Percentiles rank a stretch among this genome's conserved stretches.
These are phyloP conservation scores for Madurella mycetomatis DNA, from an alignment of 2,329 filamentous ascomycete species.

Conservation along the genomic window DNA sequence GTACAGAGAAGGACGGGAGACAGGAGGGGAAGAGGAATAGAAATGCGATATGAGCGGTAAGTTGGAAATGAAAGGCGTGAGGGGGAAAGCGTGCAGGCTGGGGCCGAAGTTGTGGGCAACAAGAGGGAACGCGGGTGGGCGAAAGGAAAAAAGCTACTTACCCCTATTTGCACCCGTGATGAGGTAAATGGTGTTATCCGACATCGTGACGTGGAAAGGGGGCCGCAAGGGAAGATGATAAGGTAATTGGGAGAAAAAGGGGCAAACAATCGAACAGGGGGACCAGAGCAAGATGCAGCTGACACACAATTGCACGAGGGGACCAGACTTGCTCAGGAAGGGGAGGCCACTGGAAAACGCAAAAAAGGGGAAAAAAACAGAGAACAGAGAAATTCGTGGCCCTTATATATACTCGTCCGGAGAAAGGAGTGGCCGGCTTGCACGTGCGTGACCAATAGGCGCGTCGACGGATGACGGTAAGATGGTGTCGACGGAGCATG, in stretches of 20 bases:
- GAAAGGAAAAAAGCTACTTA: constrained; percentile 10
- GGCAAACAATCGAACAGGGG: background rate
- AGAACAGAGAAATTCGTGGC: background rate
- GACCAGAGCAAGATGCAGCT: too few relatives aligned
- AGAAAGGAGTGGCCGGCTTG: constrained; percentile 3
- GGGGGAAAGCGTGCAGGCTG: background rate
- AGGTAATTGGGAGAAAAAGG: background rate
- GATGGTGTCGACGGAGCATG: background rate
- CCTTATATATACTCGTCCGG: constrained; percentile 9
- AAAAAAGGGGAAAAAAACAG: constrained; percentile 1
- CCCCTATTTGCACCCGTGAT: constrained; percentile 31
- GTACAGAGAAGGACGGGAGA: background rate
- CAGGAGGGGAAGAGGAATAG: background rate
- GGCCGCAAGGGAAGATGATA: background rate
- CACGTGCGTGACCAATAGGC: constrained; percentile 17
- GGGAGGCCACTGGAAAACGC: background rate
- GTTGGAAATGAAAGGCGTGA: background rate
- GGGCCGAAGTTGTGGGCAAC: too few relatives aligned
- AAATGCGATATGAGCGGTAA: background rate
- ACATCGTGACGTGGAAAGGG: constrained; percentile 15
- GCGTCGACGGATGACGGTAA: background rate
- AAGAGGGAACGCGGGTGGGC: too few relatives aligned
- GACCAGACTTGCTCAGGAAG: too few relatives aligned
- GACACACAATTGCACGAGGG: too few relatives aligned
- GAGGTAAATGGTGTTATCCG: constrained; percentile 27